Base-by-base conservation (phyloP, 331 rosid genomes). In the Malus hybrid region DNA sequence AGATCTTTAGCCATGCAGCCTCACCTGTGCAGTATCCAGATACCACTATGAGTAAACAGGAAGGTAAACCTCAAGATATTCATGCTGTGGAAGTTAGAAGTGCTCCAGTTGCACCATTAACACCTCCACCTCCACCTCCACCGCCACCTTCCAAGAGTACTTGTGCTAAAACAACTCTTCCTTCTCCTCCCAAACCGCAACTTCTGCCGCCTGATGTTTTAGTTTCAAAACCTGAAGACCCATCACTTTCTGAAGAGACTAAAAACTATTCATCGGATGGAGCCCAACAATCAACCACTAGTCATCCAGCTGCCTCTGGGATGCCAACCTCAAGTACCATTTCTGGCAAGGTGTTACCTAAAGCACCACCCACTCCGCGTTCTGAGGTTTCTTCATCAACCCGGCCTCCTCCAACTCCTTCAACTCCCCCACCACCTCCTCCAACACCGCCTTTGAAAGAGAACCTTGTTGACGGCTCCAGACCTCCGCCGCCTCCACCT, bases 381-480 rank as follows among this genome's bases (percentile, higher is more conserved):
- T 76, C 73, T 34, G 8, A 31, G 8, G 61, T 28, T 67, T 27
- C 79, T 70, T 62, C 70, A 55, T 33, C 77, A 27, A 48, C 50
- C 64, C 73, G 42, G 42, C 68, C 87, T 14, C 78, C 81, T 22
- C 86, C 87, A 48, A 80, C 85, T 10, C 86, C 86, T 19, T 85
- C 90, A 12, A 81, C 86, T 3, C 86, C 87, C 65, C 79, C 70
- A 29, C 77, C 77, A 65, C 83, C 83, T n/a, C 75, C 91, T 27
- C 80, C 85, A 34, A 76, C 93, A 29, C 93, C 90, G 56, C 91
- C 90, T 72, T 79, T 71, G 81, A 85, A 82, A 67, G 76, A 82
- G 34, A 85, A 66, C 46, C 57, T 27, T 34, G 65, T 81, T 64
- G 77, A 71, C 79, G 77, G 81, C 73, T 76, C 59, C 67, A 52